Percentiles rank a stretch among this genome's conserved stretches.
Evolutionary conservation across 192 early-diverging fungal species (phyloP).

Genomic region (Jimgerdemannia lactiflua): DNA sequence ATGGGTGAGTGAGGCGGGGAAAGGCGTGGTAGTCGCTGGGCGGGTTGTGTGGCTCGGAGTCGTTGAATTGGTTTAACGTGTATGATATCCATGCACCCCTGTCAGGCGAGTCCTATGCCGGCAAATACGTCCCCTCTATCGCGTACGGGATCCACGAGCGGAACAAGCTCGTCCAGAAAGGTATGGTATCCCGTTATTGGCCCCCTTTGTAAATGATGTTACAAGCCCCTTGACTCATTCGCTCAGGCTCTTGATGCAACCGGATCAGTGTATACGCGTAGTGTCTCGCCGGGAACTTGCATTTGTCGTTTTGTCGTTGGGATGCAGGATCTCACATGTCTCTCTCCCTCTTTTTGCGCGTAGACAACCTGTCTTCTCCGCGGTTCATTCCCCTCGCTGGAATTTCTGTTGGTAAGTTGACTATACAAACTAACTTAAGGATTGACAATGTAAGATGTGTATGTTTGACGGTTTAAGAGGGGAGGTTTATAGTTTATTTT

Average conservation of each 20-base stretch:
- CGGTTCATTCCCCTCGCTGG: conserved; percentile 49
- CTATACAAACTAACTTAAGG: neutral
- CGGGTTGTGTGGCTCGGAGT: too few species aligned
- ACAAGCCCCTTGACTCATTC: too few species aligned
- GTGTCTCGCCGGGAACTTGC: neutral
- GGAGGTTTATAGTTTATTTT: neutral
- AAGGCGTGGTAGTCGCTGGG: neutral
- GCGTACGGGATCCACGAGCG: conserved; percentile 57
- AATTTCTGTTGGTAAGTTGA: conserved; percentile 44
- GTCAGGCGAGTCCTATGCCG: conserved; percentile 49
- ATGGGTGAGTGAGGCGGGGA: conserved; percentile 41
- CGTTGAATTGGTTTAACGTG: too few species aligned
- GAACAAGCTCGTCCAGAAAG: conserved; percentile 38
- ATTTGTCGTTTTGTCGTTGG: neutral
- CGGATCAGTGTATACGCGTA: neutral
- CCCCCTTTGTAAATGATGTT: neutral
- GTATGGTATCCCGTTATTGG: neutral
- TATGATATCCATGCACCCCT: neutral
- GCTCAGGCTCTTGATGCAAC: too few species aligned
- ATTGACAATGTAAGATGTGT: neutral
- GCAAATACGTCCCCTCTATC: conserved; percentile 73
- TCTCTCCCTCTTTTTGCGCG: neutral
- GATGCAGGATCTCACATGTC: too few species aligned
- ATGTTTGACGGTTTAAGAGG: neutral
- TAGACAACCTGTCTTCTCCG: neutral